Evolutionary conservation across 2,329 filamentous ascomycete species (phyloP).

Genomic region (Eurotiales sp.): DNA sequence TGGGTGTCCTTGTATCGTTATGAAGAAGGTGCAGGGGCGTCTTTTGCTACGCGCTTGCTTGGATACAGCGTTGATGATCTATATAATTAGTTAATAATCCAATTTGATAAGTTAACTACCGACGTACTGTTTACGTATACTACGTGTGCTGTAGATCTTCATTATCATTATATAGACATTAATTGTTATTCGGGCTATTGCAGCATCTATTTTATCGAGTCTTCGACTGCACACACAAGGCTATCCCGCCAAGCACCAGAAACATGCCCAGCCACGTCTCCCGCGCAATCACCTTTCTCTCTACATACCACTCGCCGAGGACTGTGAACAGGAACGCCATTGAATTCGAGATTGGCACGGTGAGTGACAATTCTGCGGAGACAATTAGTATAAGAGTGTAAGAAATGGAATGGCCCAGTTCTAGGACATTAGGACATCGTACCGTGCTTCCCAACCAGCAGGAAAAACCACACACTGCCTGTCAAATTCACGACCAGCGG

Average conservation of each 20-base stretch:
- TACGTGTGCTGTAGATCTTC: too few species aligned
- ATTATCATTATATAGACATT: not conserved
- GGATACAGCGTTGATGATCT: too few species aligned
- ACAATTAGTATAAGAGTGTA: too few species aligned
- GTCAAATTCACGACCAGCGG: slow-evolving; percentile 85
- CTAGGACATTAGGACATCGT: too few species aligned
- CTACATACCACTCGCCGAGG: slow-evolving; percentile 89
- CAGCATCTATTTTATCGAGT: too few species aligned
- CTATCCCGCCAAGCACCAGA: slow-evolving; percentile 75
- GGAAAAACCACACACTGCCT: slow-evolving; percentile 93
- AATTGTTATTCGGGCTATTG: too few species aligned
- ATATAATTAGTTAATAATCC: too few species aligned
- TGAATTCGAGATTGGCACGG: slow-evolving; percentile 91
- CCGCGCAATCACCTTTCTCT: slow-evolving; percentile 81
- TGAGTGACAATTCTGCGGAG: slow-evolving; percentile 76
- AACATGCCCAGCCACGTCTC: slow-evolving; percentile 82
- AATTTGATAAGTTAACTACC: too few species aligned
- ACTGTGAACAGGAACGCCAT: slow-evolving; percentile 95
- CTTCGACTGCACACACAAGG: slow-evolving; percentile 67
- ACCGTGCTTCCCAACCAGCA: slow-evolving; percentile 91
- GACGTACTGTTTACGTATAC: too few species aligned
- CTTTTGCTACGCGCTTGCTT: too few species aligned
- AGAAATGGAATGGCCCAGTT: too few species aligned
- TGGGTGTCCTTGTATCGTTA: not conserved
- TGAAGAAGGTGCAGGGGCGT: too few species aligned